Evolutionary conservation across 2,329 filamentous ascomycete species (phyloP), one percentile per base, ranked within the genome.

Genomic region (Rosellinia necatrix): DNA sequence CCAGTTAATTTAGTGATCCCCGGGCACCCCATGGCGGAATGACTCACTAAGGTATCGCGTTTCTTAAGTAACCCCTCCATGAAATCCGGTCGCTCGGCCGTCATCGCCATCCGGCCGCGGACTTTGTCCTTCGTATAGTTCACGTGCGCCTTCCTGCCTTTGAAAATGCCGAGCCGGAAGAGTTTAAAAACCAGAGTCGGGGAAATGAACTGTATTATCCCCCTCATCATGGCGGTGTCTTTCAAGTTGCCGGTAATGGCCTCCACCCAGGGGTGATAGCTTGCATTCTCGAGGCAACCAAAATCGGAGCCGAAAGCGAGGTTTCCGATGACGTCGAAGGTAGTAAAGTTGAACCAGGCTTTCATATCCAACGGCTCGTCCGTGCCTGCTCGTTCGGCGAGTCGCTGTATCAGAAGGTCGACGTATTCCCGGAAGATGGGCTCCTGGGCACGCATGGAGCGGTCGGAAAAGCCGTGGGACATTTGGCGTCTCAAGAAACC

Each of bases 321-420:
- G 37, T 65, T 56, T 9, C 63, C 61, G 35, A 66, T 65, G 5
- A 65, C 48, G 35, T 66, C 64, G 21, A 66, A 66, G 3, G 64
- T 65, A 4, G 58, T 62, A 15, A 50, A 65, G 22, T 62, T 62
- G 21, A 52, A 53, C 57, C 60, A 63, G 2, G 50, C 44, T 8
- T 24, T 49, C 12, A 63, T 56, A 34, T 63, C 42, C 10, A 55
- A 7, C 3, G 52, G 37, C 21, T 51, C 17, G 17, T n/a, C 49
- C 1, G 25, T 38, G 8, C 29, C 19, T 24, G 40, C 15, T 12
- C 25, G 32, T 15, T 62, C 55, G n/a, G 34, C 22, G 0, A 66
- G 44, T 22, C 53, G 24, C 32, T 49, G 19, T 10, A 63, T 51
- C 38, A 68, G 59, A 3, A 61, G 55, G 40, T 64, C 57, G 8